Conservation (phyloP, 108 stramenopile species). For the Cyclotella distinguenda region DNA sequence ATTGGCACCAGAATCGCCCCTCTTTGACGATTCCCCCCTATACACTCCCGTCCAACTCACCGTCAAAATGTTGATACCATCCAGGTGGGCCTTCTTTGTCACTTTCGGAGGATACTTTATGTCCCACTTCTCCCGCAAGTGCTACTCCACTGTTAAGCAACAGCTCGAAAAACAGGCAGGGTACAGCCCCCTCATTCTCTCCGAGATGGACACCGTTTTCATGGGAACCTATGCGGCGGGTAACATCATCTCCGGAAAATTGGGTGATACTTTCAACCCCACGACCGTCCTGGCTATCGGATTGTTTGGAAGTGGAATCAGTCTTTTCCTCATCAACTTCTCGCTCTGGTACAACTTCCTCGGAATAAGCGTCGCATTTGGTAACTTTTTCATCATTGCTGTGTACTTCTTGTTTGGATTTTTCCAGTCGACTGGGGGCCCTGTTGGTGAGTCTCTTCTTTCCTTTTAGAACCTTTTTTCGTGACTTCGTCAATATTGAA, state of each 20-base stretch:
- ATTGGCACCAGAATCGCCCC: too few species aligned
- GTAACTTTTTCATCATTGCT: conserved; percentile 77
- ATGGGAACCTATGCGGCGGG: conserved; percentile 95
- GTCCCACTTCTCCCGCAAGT: conserved; percentile 94
- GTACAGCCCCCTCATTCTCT: conserved; percentile 70
- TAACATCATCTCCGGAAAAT: conserved; percentile 90
- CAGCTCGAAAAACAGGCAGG: conserved; percentile 80
- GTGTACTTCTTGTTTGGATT: conserved; percentile 92
- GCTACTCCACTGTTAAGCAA: conserved; percentile 94
- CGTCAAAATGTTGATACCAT: neutral
- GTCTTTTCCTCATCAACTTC: conserved; percentile 82
- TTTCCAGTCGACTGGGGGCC: conserved; percentile 95
- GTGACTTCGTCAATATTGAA: too few species aligned
- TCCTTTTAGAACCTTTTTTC: neutral
- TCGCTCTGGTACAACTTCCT: conserved; percentile 86
- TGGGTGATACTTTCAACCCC: conserved; percentile 93
- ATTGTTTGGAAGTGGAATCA: conserved; percentile 86
- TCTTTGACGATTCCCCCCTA: neutral
- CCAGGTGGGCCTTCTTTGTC: conserved; percentile 90
- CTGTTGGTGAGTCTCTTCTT: conserved; percentile 51
- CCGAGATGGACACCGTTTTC: conserved; percentile 93
- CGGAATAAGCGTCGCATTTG: conserved; percentile 51
- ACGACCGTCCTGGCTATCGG: conserved; percentile 90
- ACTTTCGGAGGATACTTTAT: conserved; percentile 95
- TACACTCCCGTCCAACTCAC: neutral